Evolutionary conservation across 345 rosid genomes (phyloP), one percentile per base, ranked within the genome.

Genomic region (Populus davidiana): DNA sequence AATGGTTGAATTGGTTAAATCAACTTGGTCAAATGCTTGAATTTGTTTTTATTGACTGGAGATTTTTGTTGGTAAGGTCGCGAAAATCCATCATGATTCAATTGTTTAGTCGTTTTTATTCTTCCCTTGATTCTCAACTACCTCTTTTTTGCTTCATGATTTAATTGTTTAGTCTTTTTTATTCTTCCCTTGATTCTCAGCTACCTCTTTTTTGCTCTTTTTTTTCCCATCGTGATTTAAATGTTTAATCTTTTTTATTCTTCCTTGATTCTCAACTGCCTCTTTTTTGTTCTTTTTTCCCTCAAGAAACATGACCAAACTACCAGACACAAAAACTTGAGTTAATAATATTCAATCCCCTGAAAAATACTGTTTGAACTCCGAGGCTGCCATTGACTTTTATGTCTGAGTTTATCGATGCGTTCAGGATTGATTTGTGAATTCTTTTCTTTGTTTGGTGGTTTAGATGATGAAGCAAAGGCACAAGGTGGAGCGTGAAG

Each of bases 401-500:
- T 14, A 56, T 27, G 14, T 49, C 23, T 39, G 44, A 36, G 75
- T 75, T 74, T 67, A 18, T 50, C 1, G 5, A 27, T 39, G n/a
- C 36, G 8, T 33, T 18, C n/a, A 54, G 35, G 67, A 10, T 44
- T 13, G 31, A 63, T 66, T 12, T 67, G 50, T 39, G 49, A 59
- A 35, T 68, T 65, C 35, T 78, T 9, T 25, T 66, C 17, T 54
- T 64, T 25, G 12, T 18, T 72, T 75, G 44, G 31, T 81, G 77
- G 39, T 73, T 72, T 79, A 93, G 99, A 90, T 93, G 94, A 96
- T 96, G 99, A 96, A 88, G 86, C 92, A 96, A 87, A 93, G 99
- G 81, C 99, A 96, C 85, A 96, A 91, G 84, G 89, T 96, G 47
- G 99, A 96, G 86, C 92, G 88, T 61, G 99, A 93, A 44, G 79